Percentiles rank a stretch among this genome's conserved stretches.
Evolutionary conservation across 176 grass and related monocot species (phyloP).

Genomic region (Cocos nucifera): DNA sequence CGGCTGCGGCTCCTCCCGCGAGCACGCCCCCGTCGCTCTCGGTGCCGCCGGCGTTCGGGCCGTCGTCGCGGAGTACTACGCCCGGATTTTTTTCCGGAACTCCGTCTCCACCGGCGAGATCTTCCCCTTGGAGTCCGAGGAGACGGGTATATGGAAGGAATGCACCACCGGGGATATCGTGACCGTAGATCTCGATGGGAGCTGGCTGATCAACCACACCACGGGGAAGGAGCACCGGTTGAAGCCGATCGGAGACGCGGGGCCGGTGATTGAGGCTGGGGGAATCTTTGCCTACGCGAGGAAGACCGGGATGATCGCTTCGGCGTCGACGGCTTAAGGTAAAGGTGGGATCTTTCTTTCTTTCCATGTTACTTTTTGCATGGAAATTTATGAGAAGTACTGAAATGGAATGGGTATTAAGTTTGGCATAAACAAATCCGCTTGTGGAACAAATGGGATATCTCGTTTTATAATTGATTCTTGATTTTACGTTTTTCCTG

Average conservation of each 20-base stretch:
- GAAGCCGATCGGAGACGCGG: constrained; percentile 89
- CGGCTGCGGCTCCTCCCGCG: constrained; percentile 85
- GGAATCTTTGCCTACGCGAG: background rate
- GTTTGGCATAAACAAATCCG: too few relatives aligned
- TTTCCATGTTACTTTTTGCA: too few relatives aligned
- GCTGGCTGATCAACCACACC: constrained; percentile 67
- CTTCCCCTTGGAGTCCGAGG: constrained; percentile 66
- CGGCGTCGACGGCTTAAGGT: background rate
- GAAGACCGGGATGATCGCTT: background rate
- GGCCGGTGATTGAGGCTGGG: constrained; percentile 1
- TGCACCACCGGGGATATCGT: constrained; percentile 74
- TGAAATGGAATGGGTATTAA: too few relatives aligned
- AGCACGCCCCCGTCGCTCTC: constrained; percentile 87
- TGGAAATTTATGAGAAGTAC: too few relatives aligned
- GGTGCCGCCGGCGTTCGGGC: constrained; percentile 55
- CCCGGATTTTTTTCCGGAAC: constrained; percentile 86
- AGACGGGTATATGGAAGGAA: constrained; percentile 42
- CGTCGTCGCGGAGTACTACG: constrained; percentile 66
- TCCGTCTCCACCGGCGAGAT: constrained; percentile 89
- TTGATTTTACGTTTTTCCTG: too few relatives aligned
- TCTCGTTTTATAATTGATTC: too few relatives aligned
- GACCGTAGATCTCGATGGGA: constrained; percentile 64
- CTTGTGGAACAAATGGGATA: too few relatives aligned
- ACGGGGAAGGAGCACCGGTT: constrained; percentile 77
- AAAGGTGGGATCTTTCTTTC: background rate